phyloP scores from a whole-genome alignment of 2,329 filamentous ascomycete species.

The Cladophialophora bantiana region DNA sequence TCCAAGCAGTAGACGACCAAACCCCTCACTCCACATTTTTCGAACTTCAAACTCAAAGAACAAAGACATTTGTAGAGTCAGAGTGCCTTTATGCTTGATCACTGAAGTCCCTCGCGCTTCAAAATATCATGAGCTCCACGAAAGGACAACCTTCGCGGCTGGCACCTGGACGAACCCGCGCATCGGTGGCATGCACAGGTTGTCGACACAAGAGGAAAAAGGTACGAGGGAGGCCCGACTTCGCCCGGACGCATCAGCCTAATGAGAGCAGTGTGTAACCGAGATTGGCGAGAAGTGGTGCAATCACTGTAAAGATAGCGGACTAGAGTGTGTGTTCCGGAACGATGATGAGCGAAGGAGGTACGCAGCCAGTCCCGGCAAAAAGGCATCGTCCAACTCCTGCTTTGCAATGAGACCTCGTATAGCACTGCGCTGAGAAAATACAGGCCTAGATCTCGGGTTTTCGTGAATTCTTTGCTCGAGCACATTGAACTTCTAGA shows the following conservation, averaged over 20 bases:
- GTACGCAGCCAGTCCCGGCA: neutral
- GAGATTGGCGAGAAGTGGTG: slow-evolving; percentile 1
- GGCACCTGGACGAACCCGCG: neutral
- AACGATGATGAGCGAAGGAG: slow-evolving; percentile 13
- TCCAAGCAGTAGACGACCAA: neutral
- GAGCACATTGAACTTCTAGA: slow-evolving; percentile 15
- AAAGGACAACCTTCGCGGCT: neutral
- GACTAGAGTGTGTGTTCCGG: slow-evolving; percentile 1
- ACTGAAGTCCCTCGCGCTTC: neutral
- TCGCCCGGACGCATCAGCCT: neutral
- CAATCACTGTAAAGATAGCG: slow-evolving; percentile 15
- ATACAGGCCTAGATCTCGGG: slow-evolving; percentile 10
- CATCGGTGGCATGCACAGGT: neutral
- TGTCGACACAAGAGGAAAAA: slow-evolving; percentile 9
- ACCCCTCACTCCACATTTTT: neutral
- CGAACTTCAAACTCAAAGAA: neutral
- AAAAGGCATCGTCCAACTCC: neutral
- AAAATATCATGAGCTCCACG: neutral
- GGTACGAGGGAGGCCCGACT: neutral
- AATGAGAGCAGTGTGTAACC: slow-evolving; percentile 8
- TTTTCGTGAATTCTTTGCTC: slow-evolving; percentile 9
- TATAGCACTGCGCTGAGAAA: neutral
- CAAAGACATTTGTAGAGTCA: neutral
- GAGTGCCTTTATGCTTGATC: neutral
- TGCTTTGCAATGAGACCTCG: neutral